Evolutionary conservation across 2,329 filamentous ascomycete species (phyloP), one percentile per base, ranked within the genome.

Genomic region (Onygenales sp.): DNA sequence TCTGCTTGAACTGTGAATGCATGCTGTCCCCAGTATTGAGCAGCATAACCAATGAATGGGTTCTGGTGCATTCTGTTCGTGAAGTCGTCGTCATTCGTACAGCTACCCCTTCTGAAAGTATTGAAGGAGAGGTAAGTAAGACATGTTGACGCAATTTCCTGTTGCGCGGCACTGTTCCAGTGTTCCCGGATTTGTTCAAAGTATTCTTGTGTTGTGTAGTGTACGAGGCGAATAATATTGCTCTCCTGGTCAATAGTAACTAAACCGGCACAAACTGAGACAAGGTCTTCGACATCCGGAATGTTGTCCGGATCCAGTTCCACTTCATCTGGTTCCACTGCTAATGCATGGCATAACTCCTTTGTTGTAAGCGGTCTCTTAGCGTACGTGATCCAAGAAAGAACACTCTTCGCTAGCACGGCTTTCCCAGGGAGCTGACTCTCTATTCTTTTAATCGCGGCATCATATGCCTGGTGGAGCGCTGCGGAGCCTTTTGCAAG

Each of bases 381-480:
- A 4, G 44, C 44, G 5, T 27, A 47, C 6, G 44, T 33, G n/a
- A 47, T 33, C 44, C 44, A 47, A 9, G 14, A 33, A 7, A 47
- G 31, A 4, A 32, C 21, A n/a, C 32, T 9, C 44, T 31, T 47
- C 7, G 9, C 44, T 9, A 7, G 44, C 11, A n/a, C 32, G n/a
- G 8, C 8, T 9, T 21, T 9, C 6, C n/a, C 21, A 10, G 7
- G 7, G 0, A 31, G 7, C 44, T 27, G 31, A 27, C n/a, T 33
- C 33, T 47, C n/a, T 8, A 47, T 47, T 10, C 7, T 27, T 0
- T 66, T 39, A 61, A 79, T 73, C 0, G 71, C 69, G 0, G 70
- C 56, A 0, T 66, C 54, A 46, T 81, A 81, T 73, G 71, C 2
- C 63, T 64, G 11, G 60, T 50, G 3, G 61, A 59, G 7, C 67